Evolutionary conservation across 176 grass and related monocot species (phyloP), one percentile per base, ranked within the genome.

Genomic region (Zea luxurians): DNA sequence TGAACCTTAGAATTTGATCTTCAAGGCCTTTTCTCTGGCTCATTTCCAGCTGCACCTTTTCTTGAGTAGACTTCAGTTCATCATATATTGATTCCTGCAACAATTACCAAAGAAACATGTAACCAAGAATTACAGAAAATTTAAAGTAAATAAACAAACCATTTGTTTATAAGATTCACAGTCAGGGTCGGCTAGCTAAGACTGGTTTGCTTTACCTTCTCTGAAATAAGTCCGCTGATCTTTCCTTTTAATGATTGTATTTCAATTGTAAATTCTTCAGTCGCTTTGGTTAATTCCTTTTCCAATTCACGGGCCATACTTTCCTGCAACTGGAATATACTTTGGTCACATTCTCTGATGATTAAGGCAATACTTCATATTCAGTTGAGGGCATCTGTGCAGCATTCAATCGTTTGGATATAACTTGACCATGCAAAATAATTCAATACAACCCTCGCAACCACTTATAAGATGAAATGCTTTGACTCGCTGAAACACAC

Each of bases 61-160:
- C 80, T 90, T 90, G 80, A 45, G 85, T 61, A 74, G 83, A 84
- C 86, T 86, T 94, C 48, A 97, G 66, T 77, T 97, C 87, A 81
- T 70, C 82, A 80, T 83, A 83, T 68, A 94, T 79, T 61, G 83
- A 59, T 17, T 85, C 61, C 93, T 97, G 58, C 50, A 82, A 68
- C 20, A 89, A 76, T 83, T 74, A 80, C 76, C 45, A 78, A 71
- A 74, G 20, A 55, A 71, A 82, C 20, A 69, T 2, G 68, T 68
- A 43, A 37, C 42, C 40, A 4, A 61, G 12, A 38, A 42, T 73
- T 67, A 70, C 37, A 77, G 27, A 46, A 78, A 57, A 61, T 68
- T 68, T 43, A 61, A 82, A 70, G 36, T 50, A 73, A 72, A 77
- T 13, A 10, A 70, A 57, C 64, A 73, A 78, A 50, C 9, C 2